Percentiles rank a stretch among this genome's conserved stretches.
These are phyloP conservation scores for Naganishia liquefaciens DNA, from an alignment of 1,284 basidiomycete species.

Conservation along the genomic window DNA sequence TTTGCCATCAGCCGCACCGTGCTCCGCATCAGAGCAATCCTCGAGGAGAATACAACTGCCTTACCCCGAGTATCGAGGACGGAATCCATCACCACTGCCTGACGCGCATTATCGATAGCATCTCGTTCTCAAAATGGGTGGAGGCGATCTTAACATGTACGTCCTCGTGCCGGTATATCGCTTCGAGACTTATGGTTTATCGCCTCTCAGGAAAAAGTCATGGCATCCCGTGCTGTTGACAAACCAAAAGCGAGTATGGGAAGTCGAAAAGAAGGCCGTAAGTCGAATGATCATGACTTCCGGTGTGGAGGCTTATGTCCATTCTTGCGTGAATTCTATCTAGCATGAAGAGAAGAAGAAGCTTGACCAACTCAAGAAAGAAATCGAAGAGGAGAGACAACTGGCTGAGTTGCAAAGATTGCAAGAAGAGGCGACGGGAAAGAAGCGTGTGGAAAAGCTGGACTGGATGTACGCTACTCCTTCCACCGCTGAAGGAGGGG, in stretches of 20 bases:
- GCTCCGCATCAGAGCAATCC: no score
- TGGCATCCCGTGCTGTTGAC: slow-evolving; percentile 98
- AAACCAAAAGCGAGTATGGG: slow-evolving; percentile 99
- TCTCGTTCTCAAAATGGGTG: slow-evolving; percentile 74
- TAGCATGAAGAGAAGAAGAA: slow-evolving; percentile 98
- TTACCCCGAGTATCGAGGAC: background rate
- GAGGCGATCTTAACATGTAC: slow-evolving; percentile 60
- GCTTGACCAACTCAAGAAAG: slow-evolving; percentile 90
- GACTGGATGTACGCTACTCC: slow-evolving; percentile 99
- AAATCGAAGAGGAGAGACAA: slow-evolving; percentile 95
- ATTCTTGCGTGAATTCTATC: slow-evolving; percentile 26
- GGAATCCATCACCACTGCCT: slow-evolving; percentile 1
- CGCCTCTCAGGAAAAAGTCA: slow-evolving; percentile 92
- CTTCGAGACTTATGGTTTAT: background rate
- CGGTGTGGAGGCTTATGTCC: slow-evolving; percentile 4
- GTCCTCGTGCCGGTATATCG: background rate
- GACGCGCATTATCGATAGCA: slow-evolving; percentile 19
- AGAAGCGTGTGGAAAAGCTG: slow-evolving; percentile 86
- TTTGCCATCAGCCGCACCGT: no score
- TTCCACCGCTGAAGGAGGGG: slow-evolving; percentile 68
- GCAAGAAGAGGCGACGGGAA: slow-evolving; percentile 91
- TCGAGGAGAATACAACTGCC: no score
- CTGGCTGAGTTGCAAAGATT: slow-evolving; percentile 92
- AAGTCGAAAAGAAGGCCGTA: slow-evolving; percentile 93
- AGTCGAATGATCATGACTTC: slow-evolving; percentile 45